Conservation (phyloP, 352 stramenopile genomes). For the Globisporangium echinulatum region DNA sequence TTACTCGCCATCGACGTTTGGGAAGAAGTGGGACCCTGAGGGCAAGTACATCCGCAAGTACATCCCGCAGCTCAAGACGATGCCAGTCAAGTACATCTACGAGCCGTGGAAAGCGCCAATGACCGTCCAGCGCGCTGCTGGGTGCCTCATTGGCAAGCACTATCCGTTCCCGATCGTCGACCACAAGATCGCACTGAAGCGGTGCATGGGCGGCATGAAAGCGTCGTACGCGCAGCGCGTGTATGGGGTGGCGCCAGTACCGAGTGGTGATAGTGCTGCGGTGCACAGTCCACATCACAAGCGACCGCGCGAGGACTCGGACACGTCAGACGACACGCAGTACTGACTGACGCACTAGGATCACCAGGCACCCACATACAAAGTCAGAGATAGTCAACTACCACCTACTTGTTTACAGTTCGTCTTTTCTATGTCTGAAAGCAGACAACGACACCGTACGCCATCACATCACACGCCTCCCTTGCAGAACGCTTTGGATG, state of each 20-base stretch:
- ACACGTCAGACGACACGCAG: slow-evolving; percentile 9
- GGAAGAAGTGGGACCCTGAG: slow-evolving; percentile 95
- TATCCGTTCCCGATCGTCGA: slow-evolving; percentile 96
- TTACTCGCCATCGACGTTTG: slow-evolving; percentile 92
- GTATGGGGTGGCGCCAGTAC: slow-evolving; percentile 10
- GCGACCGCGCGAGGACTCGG: slow-evolving; percentile 8
- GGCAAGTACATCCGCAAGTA: slow-evolving; percentile 92
- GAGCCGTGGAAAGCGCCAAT: slow-evolving; percentile 22
- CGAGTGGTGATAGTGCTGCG: too few species aligned
- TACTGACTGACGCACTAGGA: not conserved
- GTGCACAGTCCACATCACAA: slow-evolving; percentile 3
- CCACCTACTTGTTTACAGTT: too few species aligned
- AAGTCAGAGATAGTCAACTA: too few species aligned
- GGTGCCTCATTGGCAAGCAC: slow-evolving; percentile 89
- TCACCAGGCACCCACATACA: too few species aligned
- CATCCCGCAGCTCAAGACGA: slow-evolving; percentile 81
- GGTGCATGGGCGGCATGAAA: slow-evolving; percentile 85
- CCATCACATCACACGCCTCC: too few species aligned
- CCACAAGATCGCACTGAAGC: slow-evolving; percentile 31
- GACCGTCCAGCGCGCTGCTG: slow-evolving; percentile 48
- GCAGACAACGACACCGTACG: too few species aligned
- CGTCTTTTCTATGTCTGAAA: too few species aligned
- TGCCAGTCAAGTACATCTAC: slow-evolving; percentile 91
- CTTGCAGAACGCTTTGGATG: too few species aligned
- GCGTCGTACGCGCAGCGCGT: slow-evolving; percentile 54